phyloP scores from a whole-genome alignment of 805 yeast species.

The Spathaspora passalidarum region DNA sequence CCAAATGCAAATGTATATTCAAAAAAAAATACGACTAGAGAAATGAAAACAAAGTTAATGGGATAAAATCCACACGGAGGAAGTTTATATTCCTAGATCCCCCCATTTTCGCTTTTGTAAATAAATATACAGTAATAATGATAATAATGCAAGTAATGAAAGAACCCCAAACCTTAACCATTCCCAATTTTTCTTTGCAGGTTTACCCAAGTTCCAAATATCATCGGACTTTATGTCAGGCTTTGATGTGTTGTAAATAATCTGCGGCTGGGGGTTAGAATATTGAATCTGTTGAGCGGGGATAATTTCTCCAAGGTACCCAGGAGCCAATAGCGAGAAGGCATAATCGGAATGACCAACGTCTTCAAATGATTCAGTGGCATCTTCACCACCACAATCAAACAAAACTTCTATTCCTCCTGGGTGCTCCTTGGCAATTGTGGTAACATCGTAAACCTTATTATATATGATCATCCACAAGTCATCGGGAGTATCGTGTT shows the following conservation, averaged over 20 bases:
- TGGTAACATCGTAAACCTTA: constrained; percentile 72
- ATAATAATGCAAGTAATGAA: background rate
- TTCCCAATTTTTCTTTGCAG: background rate
- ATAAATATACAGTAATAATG: constrained; percentile 1
- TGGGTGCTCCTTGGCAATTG: constrained; percentile 77
- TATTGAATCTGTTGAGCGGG: constrained; percentile 6
- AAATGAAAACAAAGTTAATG: background rate
- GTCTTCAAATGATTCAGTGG: constrained; percentile 63
- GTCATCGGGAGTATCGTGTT: constrained; percentile 73
- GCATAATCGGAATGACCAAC: constrained; percentile 38
- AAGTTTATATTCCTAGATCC: background rate
- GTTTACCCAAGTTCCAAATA: background rate
- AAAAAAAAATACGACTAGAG: background rate
- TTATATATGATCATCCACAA: constrained; percentile 84
- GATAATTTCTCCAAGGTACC: constrained; percentile 24
- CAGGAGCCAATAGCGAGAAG: constrained; percentile 27
- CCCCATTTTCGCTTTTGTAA: constrained; percentile 1
- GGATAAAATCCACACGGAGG: too few species aligned
- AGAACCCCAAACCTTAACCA: background rate
- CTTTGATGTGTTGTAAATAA: background rate
- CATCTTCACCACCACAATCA: constrained; percentile 77
- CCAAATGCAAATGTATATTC: too few species aligned
- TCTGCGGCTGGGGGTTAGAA: background rate
- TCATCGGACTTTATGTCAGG: background rate
- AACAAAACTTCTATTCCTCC: constrained; percentile 69